Evolutionary conservation across 2,329 filamentous ascomycete genomes (phyloP), one percentile per base, ranked within the genome.

Genomic region (Pseudogymnoascus sp.): DNA sequence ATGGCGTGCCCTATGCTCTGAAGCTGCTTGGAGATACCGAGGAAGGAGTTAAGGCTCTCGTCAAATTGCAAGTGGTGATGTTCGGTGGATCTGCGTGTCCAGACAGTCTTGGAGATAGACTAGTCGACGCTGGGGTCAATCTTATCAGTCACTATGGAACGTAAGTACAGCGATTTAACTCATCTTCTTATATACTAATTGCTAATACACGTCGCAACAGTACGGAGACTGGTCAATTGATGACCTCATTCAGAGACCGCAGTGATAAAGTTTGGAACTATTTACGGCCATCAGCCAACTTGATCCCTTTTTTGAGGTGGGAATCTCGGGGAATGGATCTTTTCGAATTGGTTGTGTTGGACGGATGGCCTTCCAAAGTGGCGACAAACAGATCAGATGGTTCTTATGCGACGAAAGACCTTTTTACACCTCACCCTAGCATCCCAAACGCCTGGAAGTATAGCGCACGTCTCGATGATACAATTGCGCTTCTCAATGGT

Each of bases 1-100:
- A 86, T 63, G 80, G 77, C 2, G 86, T 89, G 0, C 86, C 86
- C 0, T 89, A 88, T 66, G 80, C 83, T 0, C 71, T 89, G 16
- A 88, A 88, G 68, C 73, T 89, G 0, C 75, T 89, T 1, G 80
- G 80, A 0, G 86, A 89, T 69, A 78, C 79, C 0, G 74, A 81
- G 0, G 77, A 80, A 16, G 86, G 85, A 0, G 77, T 86, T 12
- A 68, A 73, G 0, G 73, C 74, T 1, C 71, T 87, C 14, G 71
- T 72, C 0, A 72, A 73, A 23, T 74, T 80, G 10, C 80, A 83
- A 67, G 67, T 83, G 1, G 82, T 86, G 16, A 76, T 84, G 67
- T 85, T 80, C 65, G 83, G 80, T 1, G 84, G 84, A 0, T 82
- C 80, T 14, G 76, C 79, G 3, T 86, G 82, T 66, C 84, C 84